Conservation (phyloP, 2,329 filamentous ascomycete species). For the Nothophoma quercina region DNA sequence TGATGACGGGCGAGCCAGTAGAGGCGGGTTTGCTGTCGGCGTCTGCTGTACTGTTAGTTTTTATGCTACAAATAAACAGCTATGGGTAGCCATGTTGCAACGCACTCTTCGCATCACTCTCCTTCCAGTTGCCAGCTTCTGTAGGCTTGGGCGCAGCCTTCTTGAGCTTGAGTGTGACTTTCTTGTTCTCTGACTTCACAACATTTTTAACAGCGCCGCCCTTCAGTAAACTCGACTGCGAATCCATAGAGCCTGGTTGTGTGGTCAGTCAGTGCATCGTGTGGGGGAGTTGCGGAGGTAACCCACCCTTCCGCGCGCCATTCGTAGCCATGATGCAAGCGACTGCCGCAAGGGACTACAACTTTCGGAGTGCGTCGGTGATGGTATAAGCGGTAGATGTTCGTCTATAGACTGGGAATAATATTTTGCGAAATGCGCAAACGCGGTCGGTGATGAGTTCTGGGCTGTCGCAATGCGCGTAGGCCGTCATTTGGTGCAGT, state of each 20-base stretch:
- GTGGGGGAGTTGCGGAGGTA: conserved; percentile 25
- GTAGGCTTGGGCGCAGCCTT: conserved; percentile 68
- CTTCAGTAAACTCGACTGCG: conserved; percentile 40
- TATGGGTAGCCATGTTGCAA: not conserved
- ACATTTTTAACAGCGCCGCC: conserved; percentile 39
- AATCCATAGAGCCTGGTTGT: conserved; percentile 34
- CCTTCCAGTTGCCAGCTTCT: conserved; percentile 75
- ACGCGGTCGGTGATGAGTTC: conserved; percentile 28
- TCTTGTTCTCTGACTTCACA: conserved; percentile 52
- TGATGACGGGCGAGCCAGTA: conserved; percentile 52
- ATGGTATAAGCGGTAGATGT: not conserved
- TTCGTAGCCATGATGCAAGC: conserved; percentile 42
- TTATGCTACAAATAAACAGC: not conserved
- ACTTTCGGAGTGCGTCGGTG: conserved; percentile 49
- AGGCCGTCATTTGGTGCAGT: conserved; percentile 11
- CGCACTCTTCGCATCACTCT: conserved; percentile 69
- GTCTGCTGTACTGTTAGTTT: conserved; percentile 17
- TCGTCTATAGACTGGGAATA: not conserved
- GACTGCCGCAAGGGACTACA: not conserved
- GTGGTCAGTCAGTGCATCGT: conserved; percentile 29
- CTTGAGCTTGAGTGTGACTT: conserved; percentile 60
- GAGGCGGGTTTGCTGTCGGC: conserved; percentile 36
- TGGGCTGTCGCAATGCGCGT: conserved; percentile 16
- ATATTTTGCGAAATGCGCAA: conserved; percentile 16
- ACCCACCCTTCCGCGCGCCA: conserved; percentile 49